Conservation (phyloP, 1,139 yeast species). For the Oligophagozyma castellii region DNA sequence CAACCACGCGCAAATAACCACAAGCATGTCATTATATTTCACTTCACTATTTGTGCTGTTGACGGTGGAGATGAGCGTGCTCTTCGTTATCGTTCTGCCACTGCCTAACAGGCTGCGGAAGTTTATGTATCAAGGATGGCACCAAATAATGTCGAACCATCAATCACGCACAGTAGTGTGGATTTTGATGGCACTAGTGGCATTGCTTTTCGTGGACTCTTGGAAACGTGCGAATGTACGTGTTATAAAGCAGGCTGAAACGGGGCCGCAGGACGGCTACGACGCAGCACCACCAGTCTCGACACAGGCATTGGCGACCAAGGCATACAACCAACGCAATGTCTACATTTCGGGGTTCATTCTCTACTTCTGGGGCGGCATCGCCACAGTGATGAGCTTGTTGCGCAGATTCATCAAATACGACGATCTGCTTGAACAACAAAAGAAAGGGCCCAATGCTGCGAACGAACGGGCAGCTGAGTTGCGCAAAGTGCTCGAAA, state of each 20-base stretch:
- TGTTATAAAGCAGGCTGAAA: constrained; percentile 6
- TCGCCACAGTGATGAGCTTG: constrained; percentile 42
- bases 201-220: constrained; percentile 48
- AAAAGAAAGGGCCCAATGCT: background rate
- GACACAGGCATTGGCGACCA: constrained; percentile 19
- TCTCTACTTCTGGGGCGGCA: constrained; percentile 44
- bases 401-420: constrained; percentile 46
- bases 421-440: constrained; percentile 30
- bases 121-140: constrained; percentile 30
- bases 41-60: constrained; percentile 27
- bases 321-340: constrained; percentile 60
- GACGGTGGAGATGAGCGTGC: constrained; percentile 38
- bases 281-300: constrained; percentile 5
- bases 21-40: constrained; percentile 26
- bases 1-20: no score
- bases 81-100: constrained; percentile 45
- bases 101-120: constrained; percentile 44
- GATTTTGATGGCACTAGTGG: constrained; percentile 35
- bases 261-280: constrained; percentile 9
- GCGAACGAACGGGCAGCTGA: no score
- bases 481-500: no score
- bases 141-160: constrained; percentile 25
- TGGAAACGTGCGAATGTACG: constrained; percentile 33
- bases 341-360: constrained; percentile 61
- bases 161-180: constrained; percentile 37